A percentile compares a stretch with the other conserved stretches of the same genome.
These are phyloP conservation scores for Blepharisma japonicum DNA, from an alignment of 73 alveolate genomes.

Conservation along the genomic window DNA sequence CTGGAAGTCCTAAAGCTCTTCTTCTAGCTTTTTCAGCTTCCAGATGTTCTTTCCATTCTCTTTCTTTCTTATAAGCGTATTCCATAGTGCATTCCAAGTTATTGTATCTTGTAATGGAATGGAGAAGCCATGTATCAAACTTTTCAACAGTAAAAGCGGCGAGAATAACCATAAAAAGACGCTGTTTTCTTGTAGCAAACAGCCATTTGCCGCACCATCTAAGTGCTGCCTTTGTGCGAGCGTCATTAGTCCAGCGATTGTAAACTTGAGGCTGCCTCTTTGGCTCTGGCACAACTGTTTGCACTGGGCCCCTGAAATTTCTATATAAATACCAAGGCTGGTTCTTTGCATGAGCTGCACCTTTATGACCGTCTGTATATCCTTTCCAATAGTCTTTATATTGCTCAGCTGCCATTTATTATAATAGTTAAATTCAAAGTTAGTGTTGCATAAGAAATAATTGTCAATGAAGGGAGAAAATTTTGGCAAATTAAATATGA, in stretches of 20 bases:
- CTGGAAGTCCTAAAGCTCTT: slow-evolving; percentile 18
- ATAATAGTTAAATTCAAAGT: neutral
- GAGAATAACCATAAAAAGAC: neutral
- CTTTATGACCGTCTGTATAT: neutral
- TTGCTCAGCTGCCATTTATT: neutral
- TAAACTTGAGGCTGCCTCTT: neutral
- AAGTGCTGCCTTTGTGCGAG: neutral
- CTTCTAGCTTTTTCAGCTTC: slow-evolving; percentile 28
- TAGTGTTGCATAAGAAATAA: too few species aligned
- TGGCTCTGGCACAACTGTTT: neutral
- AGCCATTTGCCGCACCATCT: neutral
- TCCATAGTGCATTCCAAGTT: slow-evolving; percentile 24
- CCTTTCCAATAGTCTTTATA: slow-evolving; percentile 3
- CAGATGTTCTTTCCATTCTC: neutral
- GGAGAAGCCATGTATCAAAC: neutral
- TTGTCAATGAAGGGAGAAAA: too few species aligned
- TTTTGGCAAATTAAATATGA: too few species aligned
- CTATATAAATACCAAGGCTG: slow-evolving; percentile 20
- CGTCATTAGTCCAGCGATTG: slow-evolving; percentile 6
- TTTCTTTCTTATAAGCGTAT: slow-evolving; percentile 18
- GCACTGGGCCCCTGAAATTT: neutral
- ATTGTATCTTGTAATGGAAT: neutral
- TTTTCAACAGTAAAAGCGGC: slow-evolving; percentile 9
- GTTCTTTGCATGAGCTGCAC: slow-evolving; percentile 12
- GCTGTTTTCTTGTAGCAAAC: neutral